Evolutionary conservation across 148 eudicot species (phyloP).

Genomic region (Vaccinium darrowii): DNA sequence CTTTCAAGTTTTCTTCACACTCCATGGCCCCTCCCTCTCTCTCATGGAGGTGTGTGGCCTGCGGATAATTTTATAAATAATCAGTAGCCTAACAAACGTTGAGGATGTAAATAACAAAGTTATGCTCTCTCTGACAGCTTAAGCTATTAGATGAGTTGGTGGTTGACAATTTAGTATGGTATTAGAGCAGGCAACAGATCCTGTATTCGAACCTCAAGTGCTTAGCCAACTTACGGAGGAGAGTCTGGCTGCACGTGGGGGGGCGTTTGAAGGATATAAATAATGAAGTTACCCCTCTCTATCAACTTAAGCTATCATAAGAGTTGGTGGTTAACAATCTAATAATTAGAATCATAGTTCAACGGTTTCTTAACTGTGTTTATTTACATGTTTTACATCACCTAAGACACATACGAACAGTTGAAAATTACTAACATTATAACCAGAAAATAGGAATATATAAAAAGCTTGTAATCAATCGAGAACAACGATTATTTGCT

Average conservation of each 20-base stretch:
- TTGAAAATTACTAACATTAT: background rate
- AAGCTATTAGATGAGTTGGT: too few species aligned
- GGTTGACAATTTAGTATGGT: too few species aligned
- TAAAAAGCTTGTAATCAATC: background rate
- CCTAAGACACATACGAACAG: background rate
- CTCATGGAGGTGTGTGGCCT: background rate
- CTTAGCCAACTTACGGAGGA: too few species aligned
- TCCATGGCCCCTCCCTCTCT: background rate
- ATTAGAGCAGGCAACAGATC: too few species aligned
- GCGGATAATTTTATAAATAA: background rate
- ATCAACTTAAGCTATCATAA: too few species aligned
- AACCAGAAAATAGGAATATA: background rate
- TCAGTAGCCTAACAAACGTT: background rate
- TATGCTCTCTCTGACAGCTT: too few species aligned
- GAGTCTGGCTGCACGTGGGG: too few species aligned
- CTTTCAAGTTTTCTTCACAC: background rate
- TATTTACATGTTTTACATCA: background rate
- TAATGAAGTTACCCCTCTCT: too few species aligned
- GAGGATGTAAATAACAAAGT: too few species aligned
- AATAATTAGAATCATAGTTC: background rate
- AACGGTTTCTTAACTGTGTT: background rate
- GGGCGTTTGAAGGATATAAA: too few species aligned
- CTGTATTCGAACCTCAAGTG: too few species aligned
- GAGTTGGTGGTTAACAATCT: too few species aligned
- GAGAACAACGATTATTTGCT: background rate